These are phyloP conservation scores for Microdochium nivale DNA, from an alignment of 2,329 filamentous ascomycete genomes.

Conservation along the genomic window DNA sequence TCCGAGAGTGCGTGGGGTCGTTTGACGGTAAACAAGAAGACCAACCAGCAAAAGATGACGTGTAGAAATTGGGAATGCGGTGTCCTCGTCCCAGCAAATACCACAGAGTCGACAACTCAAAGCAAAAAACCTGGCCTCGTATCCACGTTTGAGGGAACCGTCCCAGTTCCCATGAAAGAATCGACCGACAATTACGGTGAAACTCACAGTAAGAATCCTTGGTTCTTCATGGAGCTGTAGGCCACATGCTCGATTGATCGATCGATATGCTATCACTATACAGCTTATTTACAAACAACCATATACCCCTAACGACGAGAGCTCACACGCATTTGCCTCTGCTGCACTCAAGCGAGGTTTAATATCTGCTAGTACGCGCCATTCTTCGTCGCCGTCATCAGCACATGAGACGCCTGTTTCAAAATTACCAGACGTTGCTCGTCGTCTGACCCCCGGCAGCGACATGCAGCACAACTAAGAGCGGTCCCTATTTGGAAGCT, in stretches of 20 bases:
- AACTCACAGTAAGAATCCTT: neutral
- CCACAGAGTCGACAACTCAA: neutral
- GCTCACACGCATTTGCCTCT: too few species aligned
- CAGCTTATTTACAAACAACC: too few species aligned
- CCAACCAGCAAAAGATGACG: slow-evolving; percentile 64
- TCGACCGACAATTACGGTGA: neutral
- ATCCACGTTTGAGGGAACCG: neutral
- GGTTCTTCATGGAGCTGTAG: neutral
- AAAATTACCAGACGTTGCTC: neutral
- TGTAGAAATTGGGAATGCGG: slow-evolving; percentile 96
- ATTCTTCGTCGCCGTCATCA: neutral
- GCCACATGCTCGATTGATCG: too few species aligned
- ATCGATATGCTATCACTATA: too few species aligned
- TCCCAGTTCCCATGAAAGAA: neutral
- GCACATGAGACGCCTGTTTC: neutral
- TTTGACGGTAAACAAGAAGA: slow-evolving; percentile 59
- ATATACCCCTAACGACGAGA: too few species aligned
- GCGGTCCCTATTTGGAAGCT: too few species aligned
- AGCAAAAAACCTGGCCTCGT: neutral
- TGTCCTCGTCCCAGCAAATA: slow-evolving; percentile 55
- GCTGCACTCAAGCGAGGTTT: too few species aligned
- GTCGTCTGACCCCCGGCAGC: neutral
- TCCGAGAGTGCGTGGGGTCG: slow-evolving; percentile 76
- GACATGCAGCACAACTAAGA: too few species aligned
- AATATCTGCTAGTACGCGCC: too few species aligned